Conservation (phyloP, 345 rosid species). For the Theobroma cacao region DNA sequence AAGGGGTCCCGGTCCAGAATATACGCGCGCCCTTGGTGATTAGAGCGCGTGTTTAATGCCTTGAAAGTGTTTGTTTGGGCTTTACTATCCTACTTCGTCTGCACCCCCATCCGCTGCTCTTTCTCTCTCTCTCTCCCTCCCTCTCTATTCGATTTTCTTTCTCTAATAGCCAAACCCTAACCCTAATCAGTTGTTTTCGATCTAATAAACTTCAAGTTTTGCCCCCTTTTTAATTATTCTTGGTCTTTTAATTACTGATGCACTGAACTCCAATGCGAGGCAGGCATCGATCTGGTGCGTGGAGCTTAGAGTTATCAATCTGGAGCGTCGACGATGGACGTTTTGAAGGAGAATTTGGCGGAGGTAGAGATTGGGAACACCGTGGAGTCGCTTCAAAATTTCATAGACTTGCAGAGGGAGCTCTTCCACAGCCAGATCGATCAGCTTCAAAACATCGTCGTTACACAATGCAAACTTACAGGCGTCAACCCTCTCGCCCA, state of each 20-base stretch:
- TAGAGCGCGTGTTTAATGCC: background rate
- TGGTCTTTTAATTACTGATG: background rate
- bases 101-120: background rate
- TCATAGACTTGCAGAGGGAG: constrained; percentile 65
- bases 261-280: constrained; percentile 24
- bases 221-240: background rate
- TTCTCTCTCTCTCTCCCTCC: background rate
- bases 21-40: too few species aligned
- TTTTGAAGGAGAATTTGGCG: constrained; percentile 37
- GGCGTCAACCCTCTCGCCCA: constrained; percentile 99
- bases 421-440: constrained; percentile 86
- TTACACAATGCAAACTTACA: constrained; percentile 88
- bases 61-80: background rate
- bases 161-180: constrained; percentile 33
- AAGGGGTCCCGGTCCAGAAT: too few species aligned
- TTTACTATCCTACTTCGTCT: background rate
- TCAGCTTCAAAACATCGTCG: constrained; percentile 70
- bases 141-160: background rate
- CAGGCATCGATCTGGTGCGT: constrained; percentile 22
- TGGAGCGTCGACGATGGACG: constrained; percentile 42
- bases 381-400: constrained; percentile 56
- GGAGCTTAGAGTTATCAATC: constrained; percentile 28
- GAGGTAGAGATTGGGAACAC: constrained; percentile 65
- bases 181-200: constrained; percentile 26
- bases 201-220: background rate